Base-by-base conservation (phyloP, 768 basidiomycete genomes). In the Leucocoprinus leucothites region DNA sequence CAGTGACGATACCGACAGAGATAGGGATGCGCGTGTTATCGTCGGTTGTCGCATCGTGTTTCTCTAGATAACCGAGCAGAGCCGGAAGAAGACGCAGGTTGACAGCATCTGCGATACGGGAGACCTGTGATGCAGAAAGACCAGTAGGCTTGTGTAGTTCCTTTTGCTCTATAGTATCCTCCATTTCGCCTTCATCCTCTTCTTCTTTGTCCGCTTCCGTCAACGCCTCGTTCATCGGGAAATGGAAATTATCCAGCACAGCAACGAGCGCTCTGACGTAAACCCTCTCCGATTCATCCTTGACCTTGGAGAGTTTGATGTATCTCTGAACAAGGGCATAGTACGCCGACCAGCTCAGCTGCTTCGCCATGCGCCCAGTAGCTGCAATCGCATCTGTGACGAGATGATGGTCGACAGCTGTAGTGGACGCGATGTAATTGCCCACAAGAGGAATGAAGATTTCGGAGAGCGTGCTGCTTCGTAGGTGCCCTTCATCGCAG, bases 161-260 rank as follows among this genome's bases (percentile, higher is more conserved):
- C n/a, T 63, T 62, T 0, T 45, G 57, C 11, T 54, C 65, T 11
- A 66, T 66, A 2, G 63, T 67, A 21, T 63, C 68, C 3, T 64
- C 70, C 6, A 58, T 65, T 14, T 38, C 38, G 4, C 5, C 42
- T 25, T 65, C 67, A 8, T 66, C 72, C 3, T 62, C 67, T 14
- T 63, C 69, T 22, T 67, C 67, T 2, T 48, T 40, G 14, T 48
- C 46, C 7, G n/a, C 25, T 31, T 49, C 54, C 3, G 66, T 71
- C 7, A 83, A 70, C 0, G 67, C 61, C 19, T 86, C 80, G 47
- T 87, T 85, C 84, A 95, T 87, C 1, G 86, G 78, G 64, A 98
- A 98, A 64, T 91, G 89, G 75, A 98, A 99, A 63, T 85, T 85
- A 64, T 96, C 91, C 49, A 99, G 76, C 6, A 98, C 71, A 0